phyloP scores from a whole-genome alignment of 257 asterid genomes.

The Petrea volubilis region DNA sequence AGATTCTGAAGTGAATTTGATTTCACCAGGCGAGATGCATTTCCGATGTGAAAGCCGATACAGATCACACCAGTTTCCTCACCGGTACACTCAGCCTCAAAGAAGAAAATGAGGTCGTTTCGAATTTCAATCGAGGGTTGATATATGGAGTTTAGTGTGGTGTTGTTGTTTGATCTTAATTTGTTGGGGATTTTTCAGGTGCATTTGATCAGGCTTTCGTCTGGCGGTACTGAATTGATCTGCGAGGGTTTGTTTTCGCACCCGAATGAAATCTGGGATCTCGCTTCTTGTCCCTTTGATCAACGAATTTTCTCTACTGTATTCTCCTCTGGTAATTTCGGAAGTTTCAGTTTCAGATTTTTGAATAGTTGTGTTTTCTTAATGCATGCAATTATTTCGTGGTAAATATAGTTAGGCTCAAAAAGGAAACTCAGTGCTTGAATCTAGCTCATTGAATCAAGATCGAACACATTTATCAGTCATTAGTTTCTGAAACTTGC shows the following conservation, averaged over 20 bases:
- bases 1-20: constrained; percentile 11
- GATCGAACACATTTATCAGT: neutral
- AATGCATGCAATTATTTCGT: neutral
- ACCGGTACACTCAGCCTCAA: constrained; percentile 92
- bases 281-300: constrained; percentile 91
- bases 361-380: neutral
- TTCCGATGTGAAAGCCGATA: constrained; percentile 93
- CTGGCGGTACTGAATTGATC: constrained; percentile 75
- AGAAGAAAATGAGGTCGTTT: constrained; percentile 90
- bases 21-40: constrained; percentile 86
- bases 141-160: neutral
- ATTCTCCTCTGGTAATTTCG: constrained; percentile 68
- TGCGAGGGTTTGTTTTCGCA: constrained; percentile 96
- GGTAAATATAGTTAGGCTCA: constrained; percentile 9
- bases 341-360: constrained; percentile 8
- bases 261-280: constrained; percentile 96
- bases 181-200: constrained; percentile 50
- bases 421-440: neutral
- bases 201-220: constrained; percentile 83
- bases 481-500: constrained; percentile 5
- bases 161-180: constrained; percentile 23
- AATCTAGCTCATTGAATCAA: neutral
- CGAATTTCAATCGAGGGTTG: neutral
- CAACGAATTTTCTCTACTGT: constrained; percentile 94
- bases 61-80: constrained; percentile 94